phyloP scores from a whole-genome alignment of 129 eudicot genomes.

The Flaveria linearis region DNA sequence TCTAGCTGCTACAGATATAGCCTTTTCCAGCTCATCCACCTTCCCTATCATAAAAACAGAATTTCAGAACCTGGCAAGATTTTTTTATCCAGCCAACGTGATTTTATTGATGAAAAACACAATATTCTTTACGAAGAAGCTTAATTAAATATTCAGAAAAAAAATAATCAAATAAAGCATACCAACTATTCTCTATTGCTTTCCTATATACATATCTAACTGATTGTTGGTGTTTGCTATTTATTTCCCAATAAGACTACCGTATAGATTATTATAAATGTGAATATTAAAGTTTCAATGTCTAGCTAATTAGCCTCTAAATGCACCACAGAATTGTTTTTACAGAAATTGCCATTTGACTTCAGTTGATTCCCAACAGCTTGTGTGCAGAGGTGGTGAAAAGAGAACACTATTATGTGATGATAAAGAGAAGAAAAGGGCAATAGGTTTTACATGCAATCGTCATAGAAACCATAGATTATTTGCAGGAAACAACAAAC shows the following conservation, averaged over 20 bases:
- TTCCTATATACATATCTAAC: background rate
- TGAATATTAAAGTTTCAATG: background rate
- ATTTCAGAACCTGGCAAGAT: constrained; percentile 35
- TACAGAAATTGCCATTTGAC: background rate
- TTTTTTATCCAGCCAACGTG: background rate
- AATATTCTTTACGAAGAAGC: background rate
- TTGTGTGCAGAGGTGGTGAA: constrained; percentile 1
- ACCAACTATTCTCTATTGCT: constrained; percentile 12
- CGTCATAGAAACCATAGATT: background rate
- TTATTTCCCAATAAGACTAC: background rate
- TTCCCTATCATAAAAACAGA: constrained; percentile 61
- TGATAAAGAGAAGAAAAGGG: background rate
- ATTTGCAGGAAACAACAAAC: background rate
- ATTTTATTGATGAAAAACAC: background rate
- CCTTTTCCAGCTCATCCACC: constrained; percentile 87
- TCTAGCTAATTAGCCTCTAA: background rate
- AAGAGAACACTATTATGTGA: background rate
- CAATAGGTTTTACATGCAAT: background rate
- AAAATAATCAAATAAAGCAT: background rate
- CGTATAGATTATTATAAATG: background rate
- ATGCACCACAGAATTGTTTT: background rate
- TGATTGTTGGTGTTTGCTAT: constrained; percentile 6
- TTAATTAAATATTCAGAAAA: background rate
- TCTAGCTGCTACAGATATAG: constrained; percentile 76
- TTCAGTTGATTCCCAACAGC: background rate